Conservation (phyloP, 371 early-diverging fungal species). For the Capniomyces stellatus region DNA sequence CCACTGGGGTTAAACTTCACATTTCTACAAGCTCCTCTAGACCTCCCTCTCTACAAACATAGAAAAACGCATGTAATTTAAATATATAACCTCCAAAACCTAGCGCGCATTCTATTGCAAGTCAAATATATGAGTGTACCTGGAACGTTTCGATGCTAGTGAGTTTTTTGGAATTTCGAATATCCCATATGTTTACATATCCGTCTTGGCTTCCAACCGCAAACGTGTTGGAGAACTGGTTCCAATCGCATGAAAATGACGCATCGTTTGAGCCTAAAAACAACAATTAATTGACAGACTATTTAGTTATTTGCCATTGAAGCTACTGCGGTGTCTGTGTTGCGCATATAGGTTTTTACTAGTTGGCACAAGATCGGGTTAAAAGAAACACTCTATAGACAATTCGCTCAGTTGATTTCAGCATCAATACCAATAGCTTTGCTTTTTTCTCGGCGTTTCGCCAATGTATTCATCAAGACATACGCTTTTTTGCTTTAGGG, state of each 20-base stretch:
- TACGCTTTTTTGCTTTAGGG: no score
- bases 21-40: conserved; percentile 38
- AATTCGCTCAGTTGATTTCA: background rate
- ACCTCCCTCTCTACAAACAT: conserved; percentile 24
- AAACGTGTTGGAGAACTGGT: conserved; percentile 44
- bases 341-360: no score
- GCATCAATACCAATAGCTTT: no score
- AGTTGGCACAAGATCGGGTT: no score
- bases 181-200: conserved; percentile 57
- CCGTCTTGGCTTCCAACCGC: conserved; percentile 73
- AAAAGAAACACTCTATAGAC: no score
- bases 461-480: no score
- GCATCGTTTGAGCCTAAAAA: conserved; percentile 8
- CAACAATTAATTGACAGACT: background rate
- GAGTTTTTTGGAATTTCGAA: conserved; percentile 20
- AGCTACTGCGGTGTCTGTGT: no score
- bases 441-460: no score
- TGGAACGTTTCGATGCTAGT: conserved; percentile 34
- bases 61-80: background rate
- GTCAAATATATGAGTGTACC: conserved; percentile 9
- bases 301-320: no score
- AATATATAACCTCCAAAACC: background rate
- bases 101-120: background rate
- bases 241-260: conserved; percentile 72
- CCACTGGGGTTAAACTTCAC: conserved; percentile 50